These are phyloP conservation scores for Calonectria pseudoturangicola DNA, from an alignment of 2,329 filamentous ascomycete genomes.

Conservation along the genomic window DNA sequence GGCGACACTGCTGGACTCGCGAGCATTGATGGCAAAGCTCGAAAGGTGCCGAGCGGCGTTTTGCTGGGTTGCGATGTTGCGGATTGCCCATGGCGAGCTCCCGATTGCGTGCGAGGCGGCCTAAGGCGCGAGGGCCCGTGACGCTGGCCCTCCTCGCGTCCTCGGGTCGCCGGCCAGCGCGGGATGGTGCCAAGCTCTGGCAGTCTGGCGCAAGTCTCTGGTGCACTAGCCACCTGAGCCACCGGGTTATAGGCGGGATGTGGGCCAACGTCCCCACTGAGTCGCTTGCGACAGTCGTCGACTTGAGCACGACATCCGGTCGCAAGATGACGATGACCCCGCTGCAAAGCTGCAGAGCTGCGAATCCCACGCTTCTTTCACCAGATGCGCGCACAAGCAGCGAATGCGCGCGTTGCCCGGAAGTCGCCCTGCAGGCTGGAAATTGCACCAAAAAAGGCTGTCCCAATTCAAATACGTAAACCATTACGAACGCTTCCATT, in stretches of 20 bases:
- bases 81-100: constrained; percentile 54
- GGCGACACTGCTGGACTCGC: constrained; percentile 45
- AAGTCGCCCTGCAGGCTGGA: constrained; percentile 34
- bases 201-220: neutral
- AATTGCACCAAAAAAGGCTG: constrained; percentile 21
- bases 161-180: constrained; percentile 44
- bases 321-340: constrained; percentile 49
- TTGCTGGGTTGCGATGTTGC: constrained; percentile 45
- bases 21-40: constrained; percentile 42
- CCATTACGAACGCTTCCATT: constrained; percentile 32
- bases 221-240: constrained; percentile 39
- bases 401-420: constrained; percentile 8
- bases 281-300: constrained; percentile 45
- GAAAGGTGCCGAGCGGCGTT: constrained; percentile 45
- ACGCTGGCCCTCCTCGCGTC: constrained; percentile 37
- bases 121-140: constrained; percentile 52
- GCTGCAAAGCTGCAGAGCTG: constrained; percentile 19
- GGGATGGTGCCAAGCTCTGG: constrained; percentile 45
- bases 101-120: constrained; percentile 56
- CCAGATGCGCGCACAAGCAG: neutral
- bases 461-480: constrained; percentile 37
- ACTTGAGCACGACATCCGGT: constrained; percentile 53
- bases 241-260: constrained; percentile 43
- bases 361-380: constrained; percentile 9
- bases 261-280: constrained; percentile 48